Evolutionary conservation across 148 eudicot species (phyloP).

Genomic region (Chenopodium suecicum): DNA sequence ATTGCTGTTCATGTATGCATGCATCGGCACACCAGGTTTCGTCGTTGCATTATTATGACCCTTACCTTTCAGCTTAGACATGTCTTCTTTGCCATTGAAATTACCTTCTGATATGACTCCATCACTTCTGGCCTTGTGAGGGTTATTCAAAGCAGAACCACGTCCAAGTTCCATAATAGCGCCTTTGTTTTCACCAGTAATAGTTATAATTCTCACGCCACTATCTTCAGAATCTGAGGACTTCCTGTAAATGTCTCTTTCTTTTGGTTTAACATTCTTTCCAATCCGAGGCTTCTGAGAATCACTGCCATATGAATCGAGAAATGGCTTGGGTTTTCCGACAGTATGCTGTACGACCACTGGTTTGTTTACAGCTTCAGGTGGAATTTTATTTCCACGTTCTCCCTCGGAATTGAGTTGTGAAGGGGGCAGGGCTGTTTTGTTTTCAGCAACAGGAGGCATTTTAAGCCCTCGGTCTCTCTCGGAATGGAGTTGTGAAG

Average conservation of each 20-base stretch:
- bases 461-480: conserved; percentile 21
- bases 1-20: conserved; percentile 51
- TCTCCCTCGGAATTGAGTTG: conserved; percentile 33
- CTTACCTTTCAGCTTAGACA: background rate
- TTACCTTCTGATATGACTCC: conserved; percentile 23
- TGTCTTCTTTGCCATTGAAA: conserved; percentile 16
- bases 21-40: conserved; percentile 22
- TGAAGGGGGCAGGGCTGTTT: conserved; percentile 57
- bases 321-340: conserved; percentile 33
- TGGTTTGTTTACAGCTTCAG: conserved; percentile 44
- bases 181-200: conserved; percentile 75
- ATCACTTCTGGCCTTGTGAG: conserved; percentile 16
- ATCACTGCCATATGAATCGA: conserved; percentile 3
- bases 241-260: conserved; percentile 16
- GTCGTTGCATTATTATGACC: background rate
- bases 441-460: conserved; percentile 42
- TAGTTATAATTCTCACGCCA: conserved; percentile 43
- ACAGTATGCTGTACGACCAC: conserved; percentile 42
- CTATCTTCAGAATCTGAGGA: conserved; percentile 34
- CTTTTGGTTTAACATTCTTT: conserved; percentile 8
- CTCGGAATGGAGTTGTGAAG: conserved; percentile 40
- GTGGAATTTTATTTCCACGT: conserved; percentile 27
- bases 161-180: conserved; percentile 62
- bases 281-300: conserved; percentile 4
- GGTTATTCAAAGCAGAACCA: background rate